Percentiles rank a stretch among this genome's conserved stretches.
These are phyloP conservation scores for Aspergillus campestris DNA, from an alignment of 495 filamentous ascomycete genomes.

Conservation along the genomic window DNA sequence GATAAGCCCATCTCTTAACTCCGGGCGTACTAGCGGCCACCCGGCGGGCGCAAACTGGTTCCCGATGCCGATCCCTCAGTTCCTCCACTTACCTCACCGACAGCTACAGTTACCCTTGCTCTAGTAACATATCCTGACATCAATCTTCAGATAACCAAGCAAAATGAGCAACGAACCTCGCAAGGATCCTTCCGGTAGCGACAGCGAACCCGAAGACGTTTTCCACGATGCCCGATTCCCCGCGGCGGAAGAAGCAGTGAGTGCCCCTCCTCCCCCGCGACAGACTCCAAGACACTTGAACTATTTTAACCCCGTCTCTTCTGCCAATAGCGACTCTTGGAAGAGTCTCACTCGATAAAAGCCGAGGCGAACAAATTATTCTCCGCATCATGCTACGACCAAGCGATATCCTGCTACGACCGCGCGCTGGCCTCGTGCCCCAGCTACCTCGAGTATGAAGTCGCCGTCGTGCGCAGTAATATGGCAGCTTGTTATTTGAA, in stretches of 20 bases:
- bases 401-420: constrained; percentile 86
- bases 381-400: constrained; percentile 58
- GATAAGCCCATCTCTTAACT: too few relatives aligned
- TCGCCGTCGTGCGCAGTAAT: constrained; percentile 81
- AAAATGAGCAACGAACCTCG: constrained; percentile 8
- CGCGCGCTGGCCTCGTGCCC: constrained; percentile 75
- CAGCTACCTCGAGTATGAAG: constrained; percentile 81
- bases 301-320: not conserved
- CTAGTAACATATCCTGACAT: not conserved
- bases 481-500: constrained; percentile 87
- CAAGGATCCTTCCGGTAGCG: constrained; percentile 8
- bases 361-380: constrained; percentile 72
- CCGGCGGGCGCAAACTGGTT: too few relatives aligned
- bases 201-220: constrained; percentile 35
- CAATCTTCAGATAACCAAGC: not conserved
- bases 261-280: constrained; percentile 12
- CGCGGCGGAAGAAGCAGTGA: constrained; percentile 69
- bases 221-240: constrained; percentile 52
- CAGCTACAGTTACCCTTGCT: too few relatives aligned
- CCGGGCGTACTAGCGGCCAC: too few relatives aligned
- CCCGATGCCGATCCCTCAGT: too few relatives aligned
- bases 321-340: constrained; percentile 49
- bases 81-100: too few relatives aligned
- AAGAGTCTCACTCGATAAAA: constrained; percentile 69
- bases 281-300: constrained; percentile 5